Base-by-base conservation (phyloP, 2,329 filamentous ascomycete species). In the Drechslera avenae region DNA sequence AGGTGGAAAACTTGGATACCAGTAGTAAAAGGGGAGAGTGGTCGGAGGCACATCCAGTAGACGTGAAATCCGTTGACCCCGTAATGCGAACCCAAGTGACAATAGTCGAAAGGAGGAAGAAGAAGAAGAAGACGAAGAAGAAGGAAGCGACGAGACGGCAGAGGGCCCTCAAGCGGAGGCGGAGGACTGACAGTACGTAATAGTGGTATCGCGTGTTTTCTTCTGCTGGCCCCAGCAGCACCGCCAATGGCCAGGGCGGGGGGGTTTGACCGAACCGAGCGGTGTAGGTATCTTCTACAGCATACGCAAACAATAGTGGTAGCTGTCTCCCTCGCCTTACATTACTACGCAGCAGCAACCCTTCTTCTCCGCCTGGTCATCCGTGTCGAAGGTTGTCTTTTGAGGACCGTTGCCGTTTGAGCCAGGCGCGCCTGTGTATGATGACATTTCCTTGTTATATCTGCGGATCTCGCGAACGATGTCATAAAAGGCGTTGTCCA, bases 381-480 rank as follows among this genome's bases (percentile, higher is more conserved):
- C 85, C 67, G 94, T 84, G 63, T 95, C 89, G 83, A 95, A 87
- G 77, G 92, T 90, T 80, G 84, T 81, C 58, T 81, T 67, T 30
- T 39, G 34, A 13, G 44, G 45, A 34, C 50, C 50, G 39, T 42
- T 41, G 51, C 66, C 87, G 65, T 83, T 84, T 64, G 82, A 83
- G 50, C 53, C 56, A 79, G 66, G 84, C 79, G 61, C 86, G 50
- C 87, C 88, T 56, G 86, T 85, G 76, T 95, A 90, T 53, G 90
- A 90, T 54, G 92, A 91, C 87, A 97, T 95, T 73, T 97, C 93
- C 75, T 94, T 93, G 85, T 99, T 97, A 79, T 96, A 97, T 78
- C 91, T 89, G 78, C 94, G 86, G 72, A 99, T 99, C 75, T 97
- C 94, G 73, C 94, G 89, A 52, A 99, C 94, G 65, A 97, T 92